Percentiles rank a stretch among this genome's conserved stretches.
phyloP scores from a whole-genome alignment of 2,329 filamentous ascomycete genomes.

The Blastomyces gilchristii region DNA sequence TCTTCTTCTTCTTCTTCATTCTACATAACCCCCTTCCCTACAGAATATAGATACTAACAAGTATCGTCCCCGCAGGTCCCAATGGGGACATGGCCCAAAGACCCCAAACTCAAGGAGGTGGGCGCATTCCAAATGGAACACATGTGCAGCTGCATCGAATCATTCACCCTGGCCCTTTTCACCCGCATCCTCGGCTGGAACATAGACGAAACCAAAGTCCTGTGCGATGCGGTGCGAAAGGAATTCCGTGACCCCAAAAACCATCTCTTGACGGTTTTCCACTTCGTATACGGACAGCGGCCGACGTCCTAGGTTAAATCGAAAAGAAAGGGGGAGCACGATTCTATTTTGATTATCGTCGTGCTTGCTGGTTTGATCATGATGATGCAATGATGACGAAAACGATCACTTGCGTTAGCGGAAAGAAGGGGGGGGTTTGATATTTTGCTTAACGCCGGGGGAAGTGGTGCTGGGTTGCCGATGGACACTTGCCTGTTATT shows the following conservation, averaged over 20 bases:
- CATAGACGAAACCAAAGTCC: conserved; percentile 24
- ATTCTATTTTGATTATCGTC: neutral
- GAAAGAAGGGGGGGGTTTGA: neutral
- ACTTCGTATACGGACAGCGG: conserved; percentile 5
- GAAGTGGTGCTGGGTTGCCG: neutral
- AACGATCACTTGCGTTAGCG: neutral
- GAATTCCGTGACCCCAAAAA: conserved; percentile 24
- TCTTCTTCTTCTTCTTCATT: neutral
- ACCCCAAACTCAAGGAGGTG: conserved; percentile 40
- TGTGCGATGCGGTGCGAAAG: conserved; percentile 24
- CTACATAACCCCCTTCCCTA: neutral
- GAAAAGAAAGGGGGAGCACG: neutral
- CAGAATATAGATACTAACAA: neutral
- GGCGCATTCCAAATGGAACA: conserved; percentile 25
- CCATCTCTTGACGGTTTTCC: conserved; percentile 13
- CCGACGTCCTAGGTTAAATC: neutral
- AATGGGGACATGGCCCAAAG: conserved; percentile 32
- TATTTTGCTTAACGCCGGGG: neutral
- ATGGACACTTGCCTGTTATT: neutral
- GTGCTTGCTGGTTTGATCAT: neutral
- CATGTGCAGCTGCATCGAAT: conserved; percentile 19
- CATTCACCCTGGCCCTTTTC: conserved; percentile 21
- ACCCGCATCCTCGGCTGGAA: conserved; percentile 23
- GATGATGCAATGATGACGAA: neutral
- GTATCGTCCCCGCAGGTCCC: conserved; percentile 9